Conservation (phyloP, 2,329 filamentous ascomycete species). For the Microthyrium microscopicum region DNA sequence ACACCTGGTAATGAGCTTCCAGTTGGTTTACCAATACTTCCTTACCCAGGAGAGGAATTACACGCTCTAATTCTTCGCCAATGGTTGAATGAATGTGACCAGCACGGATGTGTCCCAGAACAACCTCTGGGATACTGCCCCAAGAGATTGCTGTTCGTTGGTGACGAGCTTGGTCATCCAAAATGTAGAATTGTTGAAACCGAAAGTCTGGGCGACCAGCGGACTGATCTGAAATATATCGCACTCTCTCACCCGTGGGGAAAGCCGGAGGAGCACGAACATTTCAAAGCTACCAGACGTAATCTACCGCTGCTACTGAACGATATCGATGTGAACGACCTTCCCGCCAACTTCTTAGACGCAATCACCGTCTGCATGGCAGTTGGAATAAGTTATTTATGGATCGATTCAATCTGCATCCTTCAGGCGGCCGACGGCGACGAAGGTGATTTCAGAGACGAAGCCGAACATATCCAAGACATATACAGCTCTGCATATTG, state of each 20-base stretch:
- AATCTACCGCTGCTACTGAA: background rate
- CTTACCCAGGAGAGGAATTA: too few relatives aligned
- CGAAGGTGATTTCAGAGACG: conserved; percentile 65
- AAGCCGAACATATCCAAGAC: conserved; percentile 47
- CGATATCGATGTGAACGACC: background rate
- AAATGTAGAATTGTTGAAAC: background rate
- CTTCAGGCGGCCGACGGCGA: conserved; percentile 46
- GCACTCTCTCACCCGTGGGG: conserved; percentile 13
- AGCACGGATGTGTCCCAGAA: background rate
- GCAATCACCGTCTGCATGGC: conserved; percentile 9
- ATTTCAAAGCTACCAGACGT: background rate
- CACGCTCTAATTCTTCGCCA: too few relatives aligned
- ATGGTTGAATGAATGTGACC: too few relatives aligned
- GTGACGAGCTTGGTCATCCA: too few relatives aligned
- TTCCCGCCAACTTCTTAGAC: conserved; percentile 8
- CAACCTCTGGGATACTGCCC: background rate
- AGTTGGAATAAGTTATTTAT: conserved; percentile 10
- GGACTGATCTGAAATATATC: conserved; percentile 10
- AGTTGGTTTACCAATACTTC: too few relatives aligned
- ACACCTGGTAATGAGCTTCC: too few relatives aligned
- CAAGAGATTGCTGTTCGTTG: background rate
- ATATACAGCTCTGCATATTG: conserved; percentile 14
- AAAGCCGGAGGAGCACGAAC: conserved; percentile 1
- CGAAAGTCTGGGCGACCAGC: background rate
- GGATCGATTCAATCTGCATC: conserved; percentile 12